Conservation (phyloP, 2,329 filamentous ascomycete genomes). For the Colletotrichum tropicale region DNA sequence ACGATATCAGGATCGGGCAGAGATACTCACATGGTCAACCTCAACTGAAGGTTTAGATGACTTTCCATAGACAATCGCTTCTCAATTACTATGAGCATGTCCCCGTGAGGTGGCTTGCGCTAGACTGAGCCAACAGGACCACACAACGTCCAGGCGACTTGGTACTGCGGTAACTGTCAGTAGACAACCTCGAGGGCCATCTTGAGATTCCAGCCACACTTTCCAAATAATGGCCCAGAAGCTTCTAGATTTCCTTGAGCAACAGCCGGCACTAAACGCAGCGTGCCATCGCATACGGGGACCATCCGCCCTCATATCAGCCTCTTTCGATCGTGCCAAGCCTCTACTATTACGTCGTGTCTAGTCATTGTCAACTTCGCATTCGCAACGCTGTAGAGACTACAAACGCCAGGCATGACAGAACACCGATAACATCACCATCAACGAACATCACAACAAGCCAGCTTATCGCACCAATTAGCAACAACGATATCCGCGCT, state of each 20-base stretch:
- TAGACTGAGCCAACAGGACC: not conserved
- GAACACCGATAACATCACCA: not conserved
- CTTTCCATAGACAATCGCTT: not conserved
- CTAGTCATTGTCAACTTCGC: not conserved
- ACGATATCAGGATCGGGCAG: not conserved
- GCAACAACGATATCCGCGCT: too few relatives aligned
- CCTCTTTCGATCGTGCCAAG: not conserved
- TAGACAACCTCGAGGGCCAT: not conserved
- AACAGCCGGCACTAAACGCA: not conserved
- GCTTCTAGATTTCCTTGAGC: not conserved
- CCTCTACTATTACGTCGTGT: not conserved
- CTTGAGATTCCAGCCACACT: not conserved
- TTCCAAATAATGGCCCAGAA: not conserved
- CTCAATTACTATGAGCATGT: not conserved
- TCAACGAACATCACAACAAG: not conserved
- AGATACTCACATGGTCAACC: not conserved
- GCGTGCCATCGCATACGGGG: not conserved
- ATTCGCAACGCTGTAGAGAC: not conserved
- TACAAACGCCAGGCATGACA: not conserved
- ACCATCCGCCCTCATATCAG: not conserved
- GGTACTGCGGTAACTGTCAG: not conserved
- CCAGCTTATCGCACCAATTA: not conserved
- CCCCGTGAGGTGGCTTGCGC: not conserved
- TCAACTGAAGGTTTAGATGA: not conserved
- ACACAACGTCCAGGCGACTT: not conserved